Percentiles rank a stretch among this genome's conserved stretches.
Evolutionary conservation across 139 green algal genomes (phyloP).

Genomic region (Micromonas commoda): DNA sequence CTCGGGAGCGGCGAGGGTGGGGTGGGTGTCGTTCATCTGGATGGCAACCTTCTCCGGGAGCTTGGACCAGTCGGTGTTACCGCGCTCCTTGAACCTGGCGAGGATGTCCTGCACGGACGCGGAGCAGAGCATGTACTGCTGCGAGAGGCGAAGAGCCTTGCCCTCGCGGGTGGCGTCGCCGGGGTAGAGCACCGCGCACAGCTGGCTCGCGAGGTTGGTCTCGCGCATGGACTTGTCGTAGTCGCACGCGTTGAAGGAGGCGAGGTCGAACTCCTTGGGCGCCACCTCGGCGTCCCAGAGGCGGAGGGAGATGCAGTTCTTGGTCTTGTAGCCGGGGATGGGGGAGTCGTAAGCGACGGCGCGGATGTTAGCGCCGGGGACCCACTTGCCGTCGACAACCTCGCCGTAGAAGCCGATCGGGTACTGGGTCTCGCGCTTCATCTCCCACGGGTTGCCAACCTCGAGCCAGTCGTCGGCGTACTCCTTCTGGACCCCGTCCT

Average conservation of each 20-base stretch:
- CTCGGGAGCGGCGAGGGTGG: conserved; percentile 92
- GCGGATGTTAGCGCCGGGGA: conserved; percentile 61
- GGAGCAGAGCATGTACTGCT: conserved; percentile 97
- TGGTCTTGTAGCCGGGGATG: conserved; percentile 86
- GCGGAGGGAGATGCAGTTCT: conserved; percentile 84
- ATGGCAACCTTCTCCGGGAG: conserved; percentile 54
- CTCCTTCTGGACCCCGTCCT: conserved; percentile 66
- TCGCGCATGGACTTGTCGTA: conserved; percentile 61
- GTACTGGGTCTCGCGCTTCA: conserved; percentile 58
- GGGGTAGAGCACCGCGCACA: conserved; percentile 95
- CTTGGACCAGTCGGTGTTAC: conserved; percentile 29
- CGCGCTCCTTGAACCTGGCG: conserved; percentile 32
- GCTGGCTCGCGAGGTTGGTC: conserved; percentile 49
- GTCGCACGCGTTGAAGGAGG: conserved; percentile 69
- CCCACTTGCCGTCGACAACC: conserved; percentile 53
- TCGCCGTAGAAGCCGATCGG: conserved; percentile 65
- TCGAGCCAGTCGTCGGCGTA: conserved; percentile 94
- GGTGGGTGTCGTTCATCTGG: conserved; percentile 99
- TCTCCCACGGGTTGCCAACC: conserved; percentile 84
- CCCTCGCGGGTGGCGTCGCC: conserved; percentile 89
- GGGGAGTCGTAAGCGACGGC: conserved; percentile 72
- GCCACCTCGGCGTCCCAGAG: conserved; percentile 81
- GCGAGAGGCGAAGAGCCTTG: conserved; percentile 95
- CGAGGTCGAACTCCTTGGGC: conserved; percentile 80
- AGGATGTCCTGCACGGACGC: conserved; percentile 68